Base-by-base conservation (phyloP, 2,329 filamentous ascomycete genomes). In the Stachybotrys chartarum region DNA sequence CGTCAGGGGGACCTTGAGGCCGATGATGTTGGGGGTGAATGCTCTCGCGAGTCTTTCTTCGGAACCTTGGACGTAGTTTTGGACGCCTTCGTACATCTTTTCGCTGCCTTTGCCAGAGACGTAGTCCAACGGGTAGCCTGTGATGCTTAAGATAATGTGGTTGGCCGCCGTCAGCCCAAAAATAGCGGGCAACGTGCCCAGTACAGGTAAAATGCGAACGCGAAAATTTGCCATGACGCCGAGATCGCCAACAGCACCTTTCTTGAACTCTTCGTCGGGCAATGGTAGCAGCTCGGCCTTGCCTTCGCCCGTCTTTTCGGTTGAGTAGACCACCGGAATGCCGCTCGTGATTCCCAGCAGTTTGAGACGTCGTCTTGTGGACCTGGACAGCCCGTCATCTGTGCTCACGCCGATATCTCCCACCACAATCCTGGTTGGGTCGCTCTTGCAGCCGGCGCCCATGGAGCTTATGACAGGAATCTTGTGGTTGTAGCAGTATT, bases 171-270 rank as follows among this genome's bases (percentile, higher is more conserved):
- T 89, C 55, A 97, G 88, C 8, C 94, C 94, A 69, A 99, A 99
- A 1, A 97, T 87, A 3, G 94, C 93, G 0, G 94, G 94, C 92
- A 99, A 97, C 0, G 94, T 99, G 1, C 94, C 94, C 3, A 99
- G 75, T 0, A 99, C 94, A 0, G 94, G 94, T 8, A 99, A 73
- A 56, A 99, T 99, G n/a, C 94, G 82, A 10, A 96, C 90, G 30
- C 94, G 82, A 70, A 99, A 99, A 68, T 96, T 92, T 1, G 92
- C 89, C 52, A 99, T 80, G 0, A 95, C 90, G 48, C 91, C 89
- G 0, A 97, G 79, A 61, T 97, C 92, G 30, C 88, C 87, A 0
- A 97, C 91, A 17, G 85, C 79, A 17, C 94, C 94, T 72, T 94
- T 96, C 51, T 83, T 72, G 65, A 91, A 94, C 68, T 97, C 92